Percentiles rank a stretch among this genome's conserved stretches.
These are phyloP conservation scores for Cyclostephanos tholiformis DNA, from an alignment of 108 stramenopile genomes.

Conservation along the genomic window DNA sequence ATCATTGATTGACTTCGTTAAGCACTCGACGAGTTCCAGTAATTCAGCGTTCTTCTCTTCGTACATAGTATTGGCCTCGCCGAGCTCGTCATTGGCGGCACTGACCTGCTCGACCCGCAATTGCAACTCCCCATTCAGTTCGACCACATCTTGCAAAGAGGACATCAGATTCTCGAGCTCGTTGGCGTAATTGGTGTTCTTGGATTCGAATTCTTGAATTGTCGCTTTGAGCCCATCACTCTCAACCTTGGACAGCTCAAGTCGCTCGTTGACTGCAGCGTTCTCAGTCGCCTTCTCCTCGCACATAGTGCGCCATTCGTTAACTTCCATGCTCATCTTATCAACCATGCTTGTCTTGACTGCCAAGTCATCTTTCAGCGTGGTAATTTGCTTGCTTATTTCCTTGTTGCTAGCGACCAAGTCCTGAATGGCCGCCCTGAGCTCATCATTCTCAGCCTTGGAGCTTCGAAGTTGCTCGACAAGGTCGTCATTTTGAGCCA, in stretches of 20 bases:
- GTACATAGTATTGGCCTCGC: not conserved
- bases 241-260: not conserved
- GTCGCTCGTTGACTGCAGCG: not conserved
- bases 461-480: not conserved
- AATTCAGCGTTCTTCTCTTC: not conserved
- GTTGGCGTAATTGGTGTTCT: not conserved
- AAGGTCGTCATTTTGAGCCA: not conserved
- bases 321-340: not conserved
- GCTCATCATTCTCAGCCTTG: constrained; percentile 1
- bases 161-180: constrained; percentile 1
- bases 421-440: not conserved
- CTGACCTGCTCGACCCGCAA: not conserved
- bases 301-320: not conserved
- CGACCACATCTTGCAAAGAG: not conserved
- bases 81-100: not conserved
- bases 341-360: not conserved
- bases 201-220: not conserved
- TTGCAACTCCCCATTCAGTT: not conserved
- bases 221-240: not conserved
- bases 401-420: not conserved
- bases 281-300: not conserved
- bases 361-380: not conserved
- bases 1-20: not conserved
- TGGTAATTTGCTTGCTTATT: not conserved
- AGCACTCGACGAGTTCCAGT: not conserved